A percentile compares a stretch with the other conserved stretches of the same genome.
phyloP scores from a whole-genome alignment of 371 early-diverging fungal genomes.

The Chytridium lagenaria region DNA sequence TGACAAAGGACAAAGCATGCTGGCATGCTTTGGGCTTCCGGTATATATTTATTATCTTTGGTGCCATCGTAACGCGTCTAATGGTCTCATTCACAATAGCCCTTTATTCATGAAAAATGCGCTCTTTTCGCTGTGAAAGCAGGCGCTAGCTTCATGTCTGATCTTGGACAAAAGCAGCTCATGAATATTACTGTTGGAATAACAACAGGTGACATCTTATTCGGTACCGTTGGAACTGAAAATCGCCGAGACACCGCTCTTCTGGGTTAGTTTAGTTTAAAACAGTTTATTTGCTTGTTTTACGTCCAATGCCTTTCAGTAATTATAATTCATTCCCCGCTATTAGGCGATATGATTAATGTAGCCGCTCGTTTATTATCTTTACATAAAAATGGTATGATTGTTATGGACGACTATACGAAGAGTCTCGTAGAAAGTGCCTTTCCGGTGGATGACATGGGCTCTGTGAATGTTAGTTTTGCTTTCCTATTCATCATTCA shows the following conservation, averaged over 20 bases:
- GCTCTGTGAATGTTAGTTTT: background rate
- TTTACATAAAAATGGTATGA: background rate
- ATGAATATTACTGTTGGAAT: background rate
- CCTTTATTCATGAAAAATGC: conserved; percentile 4
- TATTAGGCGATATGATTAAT: conserved; percentile 8
- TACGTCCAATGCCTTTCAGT: too few species aligned
- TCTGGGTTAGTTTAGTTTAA: background rate
- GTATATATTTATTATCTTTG: too few species aligned
- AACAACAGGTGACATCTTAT: conserved; percentile 5
- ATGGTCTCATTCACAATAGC: too few species aligned
- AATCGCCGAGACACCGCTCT: background rate
- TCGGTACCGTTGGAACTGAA: background rate
- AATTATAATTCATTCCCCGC: background rate
- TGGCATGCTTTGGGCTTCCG: conserved; percentile 20
- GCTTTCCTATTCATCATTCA: too few species aligned
- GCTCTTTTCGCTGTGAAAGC: background rate
- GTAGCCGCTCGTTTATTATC: conserved; percentile 8
- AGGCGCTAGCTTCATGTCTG: background rate
- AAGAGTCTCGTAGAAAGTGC: background rate
- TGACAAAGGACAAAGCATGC: conserved; percentile 16
- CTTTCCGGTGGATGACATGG: background rate
- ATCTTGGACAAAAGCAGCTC: background rate
- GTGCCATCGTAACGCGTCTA: too few species aligned
- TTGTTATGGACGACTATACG: background rate
- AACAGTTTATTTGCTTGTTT: background rate